Base-by-base conservation (phyloP, 179 eudicot species). In the Beta macrorhiza region DNA sequence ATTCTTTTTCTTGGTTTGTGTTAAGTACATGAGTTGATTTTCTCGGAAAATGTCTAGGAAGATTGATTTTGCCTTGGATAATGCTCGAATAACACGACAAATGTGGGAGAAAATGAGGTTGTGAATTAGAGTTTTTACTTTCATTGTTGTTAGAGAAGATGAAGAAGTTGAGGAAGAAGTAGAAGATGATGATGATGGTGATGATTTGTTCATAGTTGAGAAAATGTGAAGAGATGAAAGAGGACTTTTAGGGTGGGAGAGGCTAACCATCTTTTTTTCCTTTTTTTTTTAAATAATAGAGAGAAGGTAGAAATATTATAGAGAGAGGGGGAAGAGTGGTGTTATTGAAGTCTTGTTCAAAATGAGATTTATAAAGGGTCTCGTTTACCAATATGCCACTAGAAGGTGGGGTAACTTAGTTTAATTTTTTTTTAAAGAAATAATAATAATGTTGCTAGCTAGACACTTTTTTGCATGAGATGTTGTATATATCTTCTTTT, bases 21-120 rank as follows among this genome's bases (percentile, higher is more conserved):
- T 70, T 16, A 89, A 75, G 79, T 86, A 89, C 49, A 86, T 76
- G 78, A 89, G 83, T 29, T 91, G 91, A 52, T 87, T 83, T 13
- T 90, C 90, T 67, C 84, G 84, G 72, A 91, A 72, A 12, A 90
- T 53, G 63, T 94, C 87, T 72, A 87, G 77, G 78, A 96, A 70
- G 9, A 90, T 55, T 44, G 99, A 84, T 81, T 92, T 95, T 37
- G 97, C 94, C 80, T 88, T 90, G 10, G 95, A 82, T 13, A 93
- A 78, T 14, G 93, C 90, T 3, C 93, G 89, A 2, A 86, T 79
- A 29, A 90, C 47, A 19, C 90, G 91, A 52, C 87, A 87, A 82
- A 91, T 73, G 84, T 89, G 98, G 57, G 97, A 85, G 86, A 90
- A 85, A 17, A 95, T 88, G 58, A 89, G 88, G 29, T 91, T 85